Evolutionary conservation across 2,329 filamentous ascomycete genomes (phyloP).

Genomic region (Xylariaceae sp.): DNA sequence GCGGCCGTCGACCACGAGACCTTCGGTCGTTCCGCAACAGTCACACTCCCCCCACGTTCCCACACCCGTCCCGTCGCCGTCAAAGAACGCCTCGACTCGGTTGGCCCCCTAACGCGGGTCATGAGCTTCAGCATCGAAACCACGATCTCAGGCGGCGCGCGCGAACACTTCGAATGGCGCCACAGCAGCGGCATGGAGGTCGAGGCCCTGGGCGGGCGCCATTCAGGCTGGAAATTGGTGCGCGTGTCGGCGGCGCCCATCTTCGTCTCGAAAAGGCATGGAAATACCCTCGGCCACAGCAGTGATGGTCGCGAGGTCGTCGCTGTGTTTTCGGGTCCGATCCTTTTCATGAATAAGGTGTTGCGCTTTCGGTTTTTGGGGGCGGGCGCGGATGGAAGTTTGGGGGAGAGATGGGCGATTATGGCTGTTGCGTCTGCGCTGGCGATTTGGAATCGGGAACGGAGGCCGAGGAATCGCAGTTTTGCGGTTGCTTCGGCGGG

Average conservation of each 20-base stretch:
- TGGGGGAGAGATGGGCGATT: conserved; percentile 40
- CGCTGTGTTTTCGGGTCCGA: conserved; percentile 32
- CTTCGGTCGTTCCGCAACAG: conserved; percentile 10
- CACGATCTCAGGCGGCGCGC: conserved; percentile 18
- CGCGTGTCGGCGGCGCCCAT: conserved; percentile 24
- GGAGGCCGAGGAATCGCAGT: not conserved
- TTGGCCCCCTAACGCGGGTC: conserved; percentile 8
- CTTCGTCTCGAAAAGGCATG: not conserved
- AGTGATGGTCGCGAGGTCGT: conserved; percentile 40
- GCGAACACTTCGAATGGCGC: conserved; percentile 42
- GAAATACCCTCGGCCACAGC: conserved; percentile 4
- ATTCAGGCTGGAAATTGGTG: conserved; percentile 40
- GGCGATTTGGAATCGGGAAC: conserved; percentile 28
- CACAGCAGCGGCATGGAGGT: conserved; percentile 35
- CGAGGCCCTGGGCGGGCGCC: conserved; percentile 27
- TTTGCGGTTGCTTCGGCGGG: not conserved
- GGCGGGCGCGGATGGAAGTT: conserved; percentile 34
- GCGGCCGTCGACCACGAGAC: conserved; percentile 9
- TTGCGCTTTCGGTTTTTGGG: conserved; percentile 39
- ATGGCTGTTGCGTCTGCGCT: conserved; percentile 40
- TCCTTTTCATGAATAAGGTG: conserved; percentile 33
- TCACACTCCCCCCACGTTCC: conserved; percentile 30
- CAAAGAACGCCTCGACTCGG: conserved; percentile 11
- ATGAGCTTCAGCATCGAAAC: conserved; percentile 35
- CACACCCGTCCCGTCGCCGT: not conserved